These are phyloP conservation scores for Lichtheimia ramosa DNA, from an alignment of 371 early-diverging fungal genomes.

Conservation along the genomic window DNA sequence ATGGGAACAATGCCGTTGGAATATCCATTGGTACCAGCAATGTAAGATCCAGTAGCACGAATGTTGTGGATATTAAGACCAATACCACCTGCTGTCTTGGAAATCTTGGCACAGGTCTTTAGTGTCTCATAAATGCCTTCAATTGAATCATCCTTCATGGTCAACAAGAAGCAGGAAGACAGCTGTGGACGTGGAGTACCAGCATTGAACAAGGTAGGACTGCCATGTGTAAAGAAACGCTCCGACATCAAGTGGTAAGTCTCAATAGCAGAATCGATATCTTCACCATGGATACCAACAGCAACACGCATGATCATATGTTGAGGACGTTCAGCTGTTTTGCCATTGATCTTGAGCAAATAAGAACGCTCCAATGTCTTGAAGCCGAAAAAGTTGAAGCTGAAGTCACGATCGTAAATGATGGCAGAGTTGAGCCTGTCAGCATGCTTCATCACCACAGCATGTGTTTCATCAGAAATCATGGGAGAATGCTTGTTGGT, in stretches of 20 bases:
- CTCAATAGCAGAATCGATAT: constrained; percentile 92
- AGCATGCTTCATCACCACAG: constrained; percentile 72
- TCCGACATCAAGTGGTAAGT: constrained; percentile 96
- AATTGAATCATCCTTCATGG: constrained; percentile 93
- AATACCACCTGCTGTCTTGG: constrained; percentile 98
- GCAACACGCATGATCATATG: constrained; percentile 99
- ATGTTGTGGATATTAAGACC: constrained; percentile 97
- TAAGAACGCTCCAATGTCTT: constrained; percentile 98
- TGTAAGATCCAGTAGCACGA: constrained; percentile 92
- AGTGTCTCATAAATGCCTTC: constrained; percentile 99
- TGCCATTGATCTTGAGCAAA: constrained; percentile 83
- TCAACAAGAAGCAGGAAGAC: constrained; percentile 95
- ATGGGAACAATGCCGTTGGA: constrained; percentile 99
- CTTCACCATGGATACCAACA: constrained; percentile 94
- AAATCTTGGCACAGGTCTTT: constrained; percentile 96
- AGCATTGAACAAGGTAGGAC: constrained; percentile 98
- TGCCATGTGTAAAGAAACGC: constrained; percentile 97
- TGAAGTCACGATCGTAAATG: constrained; percentile 94
- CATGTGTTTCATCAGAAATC: constrained; percentile 80
- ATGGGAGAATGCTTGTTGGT: constrained; percentile 80
- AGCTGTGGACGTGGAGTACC: constrained; percentile 96
- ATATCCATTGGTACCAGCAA: constrained; percentile 97
- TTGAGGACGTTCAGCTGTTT: constrained; percentile 94
- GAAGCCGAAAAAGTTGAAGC: constrained; percentile 98
- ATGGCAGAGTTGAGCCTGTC: constrained; percentile 90